Conservation (phyloP, 371 early-diverging fungal species). For the Massospora cicadina region DNA sequence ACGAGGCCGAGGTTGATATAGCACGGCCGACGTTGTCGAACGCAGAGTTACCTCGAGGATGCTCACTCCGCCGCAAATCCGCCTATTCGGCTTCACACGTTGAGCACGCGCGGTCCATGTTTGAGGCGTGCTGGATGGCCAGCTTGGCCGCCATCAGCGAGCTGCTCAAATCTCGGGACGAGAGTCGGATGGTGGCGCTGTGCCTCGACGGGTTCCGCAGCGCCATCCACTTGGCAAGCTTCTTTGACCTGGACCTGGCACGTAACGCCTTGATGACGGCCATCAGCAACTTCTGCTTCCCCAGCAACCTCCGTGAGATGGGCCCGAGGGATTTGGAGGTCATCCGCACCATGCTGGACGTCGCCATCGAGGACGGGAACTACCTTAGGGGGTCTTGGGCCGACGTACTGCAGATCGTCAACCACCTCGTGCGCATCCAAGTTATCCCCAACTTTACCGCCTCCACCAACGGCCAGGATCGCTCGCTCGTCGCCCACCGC, state of each 20-base stretch:
- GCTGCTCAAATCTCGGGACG: conserved; percentile 68
- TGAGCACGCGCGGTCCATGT: conserved; percentile 85
- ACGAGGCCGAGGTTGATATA: conserved; percentile 20
- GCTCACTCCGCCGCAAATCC: conserved; percentile 12
- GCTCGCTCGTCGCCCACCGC: conserved; percentile 11
- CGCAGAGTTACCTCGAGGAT: not conserved
- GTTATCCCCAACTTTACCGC: conserved; percentile 23
- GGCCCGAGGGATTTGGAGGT: conserved; percentile 78
- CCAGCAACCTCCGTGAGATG: conserved; percentile 61
- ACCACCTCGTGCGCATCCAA: conserved; percentile 66
- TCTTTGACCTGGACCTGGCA: conserved; percentile 76
- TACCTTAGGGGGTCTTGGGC: conserved; percentile 70
- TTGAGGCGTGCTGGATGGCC: conserved; percentile 79
- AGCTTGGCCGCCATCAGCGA: conserved; percentile 67
- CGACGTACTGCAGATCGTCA: conserved; percentile 71
- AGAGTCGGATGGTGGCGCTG: conserved; percentile 39
- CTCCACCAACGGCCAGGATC: not conserved
- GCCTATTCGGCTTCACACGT: conserved; percentile 48
- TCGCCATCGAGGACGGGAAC: conserved; percentile 68
- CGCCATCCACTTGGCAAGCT: conserved; percentile 57
- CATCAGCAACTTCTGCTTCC: conserved; percentile 65
- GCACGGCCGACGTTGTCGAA: not conserved
- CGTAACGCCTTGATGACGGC: conserved; percentile 79
- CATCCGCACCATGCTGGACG: conserved; percentile 61
- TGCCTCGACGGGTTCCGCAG: conserved; percentile 65